Conservation (phyloP, 768 basidiomycete species). For the Lentinus brumalis region DNA sequence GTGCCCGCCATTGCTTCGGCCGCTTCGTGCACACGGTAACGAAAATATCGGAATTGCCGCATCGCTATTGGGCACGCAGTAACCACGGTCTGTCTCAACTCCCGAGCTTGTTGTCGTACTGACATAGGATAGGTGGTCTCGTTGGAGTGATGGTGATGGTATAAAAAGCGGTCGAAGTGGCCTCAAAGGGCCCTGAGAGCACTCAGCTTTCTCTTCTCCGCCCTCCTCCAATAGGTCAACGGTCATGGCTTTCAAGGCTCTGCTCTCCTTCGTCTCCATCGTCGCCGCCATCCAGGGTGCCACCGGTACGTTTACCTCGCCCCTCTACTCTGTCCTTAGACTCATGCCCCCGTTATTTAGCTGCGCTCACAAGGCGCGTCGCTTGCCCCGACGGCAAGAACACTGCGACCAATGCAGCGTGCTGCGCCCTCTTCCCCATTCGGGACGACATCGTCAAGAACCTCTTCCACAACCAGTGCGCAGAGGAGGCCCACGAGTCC, state of each 20-base stretch:
- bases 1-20: not conserved
- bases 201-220: not conserved
- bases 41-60: not conserved
- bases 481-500: not conserved
- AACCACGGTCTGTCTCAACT: not conserved
- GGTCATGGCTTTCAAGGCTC: not conserved
- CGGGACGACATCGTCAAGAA: not conserved
- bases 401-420: not conserved
- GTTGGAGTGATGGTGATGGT: not conserved
- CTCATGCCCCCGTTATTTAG: not conserved
- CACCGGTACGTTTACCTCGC: not conserved
- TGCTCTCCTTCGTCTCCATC: not conserved
- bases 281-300: not conserved
- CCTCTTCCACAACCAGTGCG: not conserved
- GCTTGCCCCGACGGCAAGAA: not conserved
- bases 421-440: not conserved
- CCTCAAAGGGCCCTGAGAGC: not conserved
- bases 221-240: not conserved
- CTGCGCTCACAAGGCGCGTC: not conserved
- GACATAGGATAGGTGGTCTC: not conserved
- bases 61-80: too few relatives aligned
- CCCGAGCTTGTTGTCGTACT: not conserved
- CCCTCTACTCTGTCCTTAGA: too few relatives aligned
- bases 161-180: not conserved
- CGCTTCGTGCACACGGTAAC: not conserved